A percentile compares a stretch with the other conserved stretches of the same genome.
Conservation (phyloP, 768 basidiomycete genomes). For the Amylocystis lapponica region DNA sequence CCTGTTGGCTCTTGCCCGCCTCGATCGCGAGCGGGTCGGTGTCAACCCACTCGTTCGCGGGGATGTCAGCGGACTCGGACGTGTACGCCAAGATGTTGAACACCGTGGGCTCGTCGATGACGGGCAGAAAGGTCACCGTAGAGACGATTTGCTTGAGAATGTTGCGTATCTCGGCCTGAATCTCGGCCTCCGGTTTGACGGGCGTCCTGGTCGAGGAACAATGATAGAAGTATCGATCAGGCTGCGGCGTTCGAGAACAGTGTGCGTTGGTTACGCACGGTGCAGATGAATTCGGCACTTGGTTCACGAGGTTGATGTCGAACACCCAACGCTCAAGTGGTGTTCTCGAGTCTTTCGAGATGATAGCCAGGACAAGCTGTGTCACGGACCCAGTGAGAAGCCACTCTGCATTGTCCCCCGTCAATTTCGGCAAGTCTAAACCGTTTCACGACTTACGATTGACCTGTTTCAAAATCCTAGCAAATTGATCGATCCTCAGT, state of each 20-base stretch:
- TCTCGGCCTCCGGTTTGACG: constrained; percentile 78
- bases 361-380: constrained; percentile 91
- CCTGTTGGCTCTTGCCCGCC: constrained; percentile 86
- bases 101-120: constrained; percentile 90
- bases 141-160: constrained; percentile 98
- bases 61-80: constrained; percentile 84
- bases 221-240: background rate
- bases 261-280: constrained; percentile 36
- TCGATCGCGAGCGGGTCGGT: constrained; percentile 91
- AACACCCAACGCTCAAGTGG: constrained; percentile 98
- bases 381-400: constrained; percentile 88
- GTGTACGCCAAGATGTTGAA: constrained; percentile 99
- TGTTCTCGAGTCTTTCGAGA: constrained; percentile 87
- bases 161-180: constrained; percentile 94
- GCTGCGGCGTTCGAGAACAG: background rate
- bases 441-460: constrained; percentile 55
- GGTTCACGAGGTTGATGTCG: constrained; percentile 82
- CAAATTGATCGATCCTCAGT: too few species aligned
- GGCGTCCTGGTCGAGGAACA: constrained; percentile 33
- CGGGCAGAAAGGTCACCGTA: constrained; percentile 93
- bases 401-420: constrained; percentile 61
- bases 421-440: background rate
- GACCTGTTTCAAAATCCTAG: constrained; percentile 85
- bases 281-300: constrained; percentile 39
- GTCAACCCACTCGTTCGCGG: constrained; percentile 93